A percentile compares a stretch with the other conserved stretches of the same genome.
phyloP scores from a whole-genome alignment of 2,329 filamentous ascomycete genomes.

The Apiospora arundinis region DNA sequence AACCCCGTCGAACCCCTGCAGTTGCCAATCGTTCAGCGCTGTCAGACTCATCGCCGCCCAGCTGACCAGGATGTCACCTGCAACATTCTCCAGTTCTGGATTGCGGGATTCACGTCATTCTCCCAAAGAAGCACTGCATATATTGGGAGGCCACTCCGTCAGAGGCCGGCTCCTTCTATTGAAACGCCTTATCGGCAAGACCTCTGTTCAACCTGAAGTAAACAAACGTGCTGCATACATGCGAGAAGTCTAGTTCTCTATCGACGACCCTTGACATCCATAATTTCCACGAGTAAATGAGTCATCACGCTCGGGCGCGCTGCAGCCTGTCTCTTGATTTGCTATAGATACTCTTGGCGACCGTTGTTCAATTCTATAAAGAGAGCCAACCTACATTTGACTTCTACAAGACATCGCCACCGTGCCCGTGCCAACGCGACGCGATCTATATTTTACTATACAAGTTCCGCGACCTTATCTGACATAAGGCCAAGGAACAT shows the following conservation, averaged over 20 bases:
- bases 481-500: neutral
- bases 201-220: constrained; percentile 1
- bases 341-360: neutral
- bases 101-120: neutral
- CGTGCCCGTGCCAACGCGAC: neutral
- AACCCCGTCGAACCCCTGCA: neutral
- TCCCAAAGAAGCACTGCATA: neutral
- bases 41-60: constrained; percentile 5
- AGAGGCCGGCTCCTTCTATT: neutral
- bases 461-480: no score
- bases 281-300: constrained; percentile 16
- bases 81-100: constrained; percentile 10
- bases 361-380: neutral
- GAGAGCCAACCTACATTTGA: neutral
- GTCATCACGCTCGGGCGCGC: neutral
- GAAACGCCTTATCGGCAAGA: constrained; percentile 7
- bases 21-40: neutral
- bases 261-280: neutral
- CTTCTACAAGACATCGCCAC: neutral
- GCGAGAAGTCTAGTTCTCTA: neutral
- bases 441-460: neutral
- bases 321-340: constrained; percentile 7
- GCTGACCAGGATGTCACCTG: constrained; percentile 15
- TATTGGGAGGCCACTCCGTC: constrained; percentile 4
- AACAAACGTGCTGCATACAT: constrained; percentile 1